These are phyloP conservation scores for Luffa acutangula DNA, from an alignment of 306 rosid species.

Conservation along the genomic window DNA sequence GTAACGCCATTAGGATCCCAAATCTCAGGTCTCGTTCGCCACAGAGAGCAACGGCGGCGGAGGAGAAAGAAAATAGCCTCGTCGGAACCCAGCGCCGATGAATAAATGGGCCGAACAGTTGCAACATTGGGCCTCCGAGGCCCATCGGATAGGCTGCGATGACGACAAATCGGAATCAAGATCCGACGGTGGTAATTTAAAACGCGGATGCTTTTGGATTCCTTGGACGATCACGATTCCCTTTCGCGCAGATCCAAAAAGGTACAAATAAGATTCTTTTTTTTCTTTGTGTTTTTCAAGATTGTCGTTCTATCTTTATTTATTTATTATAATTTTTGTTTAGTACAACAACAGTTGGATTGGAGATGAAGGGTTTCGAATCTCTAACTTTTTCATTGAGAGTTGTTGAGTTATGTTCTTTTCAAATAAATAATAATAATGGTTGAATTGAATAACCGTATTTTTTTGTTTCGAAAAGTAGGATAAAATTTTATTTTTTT, in stretches of 20 bases:
- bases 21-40: neutral
- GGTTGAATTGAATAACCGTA: too few relatives aligned
- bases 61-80: neutral
- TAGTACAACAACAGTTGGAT: too few relatives aligned
- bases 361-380: too few relatives aligned
- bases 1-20: conserved; percentile 27
- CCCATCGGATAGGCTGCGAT: neutral
- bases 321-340: too few relatives aligned
- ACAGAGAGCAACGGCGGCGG: neutral
- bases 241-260: neutral
- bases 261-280: neutral
- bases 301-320: too few relatives aligned
- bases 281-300: neutral
- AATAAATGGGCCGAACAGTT: neutral
- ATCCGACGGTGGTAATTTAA: neutral
- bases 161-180: neutral
- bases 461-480: neutral
- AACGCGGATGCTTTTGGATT: neutral
- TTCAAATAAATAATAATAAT: too few relatives aligned
- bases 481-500: too few relatives aligned
- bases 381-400: too few relatives aligned
- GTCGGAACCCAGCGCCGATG: neutral
- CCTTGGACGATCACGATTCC: conserved; percentile 1
- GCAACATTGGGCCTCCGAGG: neutral
- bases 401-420: too few relatives aligned